A percentile compares a stretch with the other conserved stretches of the same genome.
Conservation (phyloP, 192 early-diverging fungal genomes). For the Helicostylum pulchrum region DNA sequence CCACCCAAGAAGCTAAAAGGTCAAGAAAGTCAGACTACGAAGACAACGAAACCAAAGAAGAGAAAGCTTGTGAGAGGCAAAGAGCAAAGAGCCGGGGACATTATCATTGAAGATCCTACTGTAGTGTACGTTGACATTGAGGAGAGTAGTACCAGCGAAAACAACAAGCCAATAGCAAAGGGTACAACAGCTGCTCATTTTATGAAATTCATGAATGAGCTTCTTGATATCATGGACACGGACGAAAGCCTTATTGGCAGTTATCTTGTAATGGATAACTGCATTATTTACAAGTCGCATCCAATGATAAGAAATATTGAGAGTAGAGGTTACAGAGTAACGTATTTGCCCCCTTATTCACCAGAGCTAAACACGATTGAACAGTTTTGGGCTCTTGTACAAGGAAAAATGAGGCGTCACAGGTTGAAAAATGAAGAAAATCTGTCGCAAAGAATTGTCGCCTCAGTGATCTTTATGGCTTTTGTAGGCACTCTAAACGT, state of each 20-base stretch:
- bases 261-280: slow-evolving; percentile 32
- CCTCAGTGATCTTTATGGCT: too few relatives aligned
- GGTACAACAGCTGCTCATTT: slow-evolving; percentile 14
- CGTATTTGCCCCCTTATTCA: slow-evolving; percentile 4
- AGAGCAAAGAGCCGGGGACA: slow-evolving; percentile 3
- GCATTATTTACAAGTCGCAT: slow-evolving; percentile 14
- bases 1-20: slow-evolving; percentile 2
- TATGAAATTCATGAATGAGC: slow-evolving; percentile 11
- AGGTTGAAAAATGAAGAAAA: too few relatives aligned
- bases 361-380: slow-evolving; percentile 7
- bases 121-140: slow-evolving; percentile 7
- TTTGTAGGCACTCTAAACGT: too few relatives aligned
- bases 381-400: slow-evolving; percentile 1
- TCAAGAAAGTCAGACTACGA: slow-evolving; percentile 1
- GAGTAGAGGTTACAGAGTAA: slow-evolving; percentile 8
- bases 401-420: slow-evolving; percentile 8
- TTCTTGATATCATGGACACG: slow-evolving; percentile 6
- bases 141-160: background rate
- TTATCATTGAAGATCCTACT: too few relatives aligned
- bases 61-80: background rate
- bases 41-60: background rate
- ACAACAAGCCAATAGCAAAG: slow-evolving; percentile 4
- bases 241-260: slow-evolving; percentile 3
- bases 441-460: too few relatives aligned
- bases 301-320: slow-evolving; percentile 5